Base-by-base conservation (phyloP, 2,329 filamentous ascomycete genomes). In the Hirsutella rhossiliensis region DNA sequence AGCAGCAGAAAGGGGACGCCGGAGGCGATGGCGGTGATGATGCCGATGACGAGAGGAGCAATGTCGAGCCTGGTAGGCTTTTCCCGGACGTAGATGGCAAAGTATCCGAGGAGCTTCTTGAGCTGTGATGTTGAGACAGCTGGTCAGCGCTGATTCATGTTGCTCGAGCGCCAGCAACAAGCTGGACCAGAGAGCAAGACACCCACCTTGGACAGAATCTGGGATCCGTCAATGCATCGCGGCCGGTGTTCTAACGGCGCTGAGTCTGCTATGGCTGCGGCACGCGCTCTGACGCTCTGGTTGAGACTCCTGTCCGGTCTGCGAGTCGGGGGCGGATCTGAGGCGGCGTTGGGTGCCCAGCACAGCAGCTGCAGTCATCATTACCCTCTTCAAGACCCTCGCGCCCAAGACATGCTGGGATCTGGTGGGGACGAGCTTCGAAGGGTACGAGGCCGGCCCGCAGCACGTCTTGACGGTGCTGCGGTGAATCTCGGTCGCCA, bases 1-100 rank as follows among this genome's bases (percentile, higher is more conserved):
- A 82, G 73, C n/a, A 82, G 62, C 13, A 78, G 78, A 45, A 81
- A 78, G 0, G 78, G 78, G 4, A 77, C 68, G 39, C 78, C 78
- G n/a, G 76, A 71, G 23, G 68, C 74, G 39, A 75, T 72, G 44
- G 76, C 70, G 43, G 65, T 62, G 39, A 68, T 38, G 30, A 58
- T 62, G 37, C 68, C 70, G 23, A 61, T 51, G 15, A 64, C 13
- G 37, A 73, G 58, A 41, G 72, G 60, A 17, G 57, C 39, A 46
- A 66, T 56, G 47, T 72, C 69, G 47, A 66, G 46, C 56, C 60
- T 62, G 52, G 60, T 64, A 23, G 69, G 68, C 40, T 69, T 58
- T 45, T 64, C 68, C 46, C 67, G 69, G 49, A 66, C 56, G 32
- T 72, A 63, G 37, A 71, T 62, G 20, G 62, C 62, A 50, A 72